These are phyloP conservation scores for Candida montana DNA, from an alignment of 805 yeast genomes.

Conservation along the genomic window DNA sequence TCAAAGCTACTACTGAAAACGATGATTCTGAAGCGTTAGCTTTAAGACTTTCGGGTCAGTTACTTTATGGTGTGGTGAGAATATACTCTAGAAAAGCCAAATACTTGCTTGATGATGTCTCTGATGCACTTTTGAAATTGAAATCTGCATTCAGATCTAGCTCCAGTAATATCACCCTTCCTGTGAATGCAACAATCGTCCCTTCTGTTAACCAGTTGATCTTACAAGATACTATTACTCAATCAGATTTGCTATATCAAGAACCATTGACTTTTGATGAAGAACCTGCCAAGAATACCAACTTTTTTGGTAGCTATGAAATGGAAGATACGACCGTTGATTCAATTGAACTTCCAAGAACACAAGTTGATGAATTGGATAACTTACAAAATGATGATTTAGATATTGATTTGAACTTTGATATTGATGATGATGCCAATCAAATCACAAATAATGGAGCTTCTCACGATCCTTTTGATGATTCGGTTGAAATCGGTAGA, in stretches of 20 bases:
- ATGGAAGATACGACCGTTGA: conserved; percentile 32
- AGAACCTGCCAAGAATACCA: conserved; percentile 17
- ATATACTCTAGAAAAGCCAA: conserved; percentile 84
- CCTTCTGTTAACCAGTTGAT: conserved; percentile 55
- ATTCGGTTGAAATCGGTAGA: conserved; percentile 53
- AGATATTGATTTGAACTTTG: conserved; percentile 49
- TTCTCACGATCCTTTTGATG: conserved; percentile 26
- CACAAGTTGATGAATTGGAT: conserved; percentile 28
- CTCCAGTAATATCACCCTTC: conserved; percentile 45
- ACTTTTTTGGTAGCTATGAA: conserved; percentile 9
- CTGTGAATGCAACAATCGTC: conserved; percentile 55
- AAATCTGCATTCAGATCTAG: conserved; percentile 57
- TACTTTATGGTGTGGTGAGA: conserved; percentile 79
- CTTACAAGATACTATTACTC: conserved; percentile 74
- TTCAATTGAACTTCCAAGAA: conserved; percentile 67
- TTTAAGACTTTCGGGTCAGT: conserved; percentile 76
- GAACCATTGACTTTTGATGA: conserved; percentile 43
- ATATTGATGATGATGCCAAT: conserved; percentile 31
- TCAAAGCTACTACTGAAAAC: conserved; percentile 33
- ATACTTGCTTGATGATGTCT: conserved; percentile 76
- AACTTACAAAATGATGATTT: conserved; percentile 37
- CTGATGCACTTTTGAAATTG: conserved; percentile 65
- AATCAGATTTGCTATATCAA: conserved; percentile 64
- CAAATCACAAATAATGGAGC: conserved; percentile 18
- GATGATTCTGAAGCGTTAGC: conserved; percentile 55